These are phyloP conservation scores for Ogataea methanolica DNA, from an alignment of 805 yeast species.

Conservation along the genomic window DNA sequence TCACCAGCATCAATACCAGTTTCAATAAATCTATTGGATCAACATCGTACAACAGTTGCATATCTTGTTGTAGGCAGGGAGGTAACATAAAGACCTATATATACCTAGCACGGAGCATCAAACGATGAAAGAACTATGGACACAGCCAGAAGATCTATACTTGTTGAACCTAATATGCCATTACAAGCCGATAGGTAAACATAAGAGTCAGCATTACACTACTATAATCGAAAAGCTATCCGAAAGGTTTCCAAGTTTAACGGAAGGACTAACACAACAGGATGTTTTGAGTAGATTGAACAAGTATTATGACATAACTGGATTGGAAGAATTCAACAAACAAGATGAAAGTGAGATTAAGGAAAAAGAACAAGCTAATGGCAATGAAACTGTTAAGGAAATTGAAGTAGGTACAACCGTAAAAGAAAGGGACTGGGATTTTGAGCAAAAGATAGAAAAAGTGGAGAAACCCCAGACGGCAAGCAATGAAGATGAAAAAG, in stretches of 20 bases:
- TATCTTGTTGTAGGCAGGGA: background rate
- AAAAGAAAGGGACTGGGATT: background rate
- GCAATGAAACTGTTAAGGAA: background rate
- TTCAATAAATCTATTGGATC: too few species aligned
- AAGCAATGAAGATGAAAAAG: background rate
- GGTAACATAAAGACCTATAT: background rate
- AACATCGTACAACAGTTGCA: too few species aligned
- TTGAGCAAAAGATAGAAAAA: background rate
- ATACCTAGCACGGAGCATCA: too few species aligned
- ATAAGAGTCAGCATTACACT: conserved; percentile 9
- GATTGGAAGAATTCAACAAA: conserved; percentile 22
- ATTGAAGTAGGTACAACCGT: background rate
- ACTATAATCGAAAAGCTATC: conserved; percentile 15
- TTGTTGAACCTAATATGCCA: conserved; percentile 24
- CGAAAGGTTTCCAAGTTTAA: conserved; percentile 15
- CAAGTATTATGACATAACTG: conserved; percentile 25
- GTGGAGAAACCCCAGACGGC: background rate
- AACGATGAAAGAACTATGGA: conserved; percentile 17
- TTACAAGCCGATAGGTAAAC: conserved; percentile 27
- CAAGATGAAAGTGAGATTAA: conserved; percentile 5
- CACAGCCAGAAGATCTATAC: conserved; percentile 15
- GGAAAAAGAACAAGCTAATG: conserved; percentile 1
- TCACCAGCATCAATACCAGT: too few species aligned
- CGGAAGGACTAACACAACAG: conserved; percentile 5
- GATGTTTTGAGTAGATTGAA: conserved; percentile 16